Percentiles rank a stretch among this genome's conserved stretches.
These are phyloP conservation scores for Pseudotsuga menziesii DNA, from an alignment of 75 land plant species.

Conservation along the genomic window DNA sequence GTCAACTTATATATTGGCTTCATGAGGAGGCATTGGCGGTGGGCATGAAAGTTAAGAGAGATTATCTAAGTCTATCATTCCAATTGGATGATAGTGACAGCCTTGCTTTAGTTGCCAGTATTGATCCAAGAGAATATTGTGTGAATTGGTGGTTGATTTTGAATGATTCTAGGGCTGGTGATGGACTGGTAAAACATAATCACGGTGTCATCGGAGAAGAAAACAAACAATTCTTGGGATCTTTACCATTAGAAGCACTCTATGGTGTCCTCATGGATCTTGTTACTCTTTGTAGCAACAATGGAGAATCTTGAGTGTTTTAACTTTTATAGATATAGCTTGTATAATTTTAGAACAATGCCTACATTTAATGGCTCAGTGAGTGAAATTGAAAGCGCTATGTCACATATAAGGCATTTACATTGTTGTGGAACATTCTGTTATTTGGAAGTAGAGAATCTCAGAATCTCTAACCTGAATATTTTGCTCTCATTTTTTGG, in stretches of 20 bases:
- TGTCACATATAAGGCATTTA: neutral
- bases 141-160: constrained; percentile 85
- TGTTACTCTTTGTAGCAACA: constrained; percentile 39
- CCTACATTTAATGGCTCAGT: neutral
- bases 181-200: constrained; percentile 20
- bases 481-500: neutral
- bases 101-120: constrained; percentile 63
- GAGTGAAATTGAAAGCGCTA: neutral
- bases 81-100: constrained; percentile 71
- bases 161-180: constrained; percentile 40
- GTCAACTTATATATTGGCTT: constrained; percentile 77
- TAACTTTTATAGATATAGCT: neutral
- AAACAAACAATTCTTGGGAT: constrained; percentile 57
- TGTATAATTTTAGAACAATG: neutral
- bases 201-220: constrained; percentile 19
- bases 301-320: constrained; percentile 8
- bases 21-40: constrained; percentile 80
- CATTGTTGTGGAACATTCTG: constrained; percentile 3
- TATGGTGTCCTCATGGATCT: constrained; percentile 74
- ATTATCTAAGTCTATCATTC: constrained; percentile 62
- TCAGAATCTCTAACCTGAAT: neutral
- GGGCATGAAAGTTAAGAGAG: constrained; percentile 65
- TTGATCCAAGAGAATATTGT: constrained; percentile 65
- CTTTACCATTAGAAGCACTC: constrained; percentile 60
- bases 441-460: neutral